phyloP scores from a whole-genome alignment of 306 rosid species.

The Malus fusca region DNA sequence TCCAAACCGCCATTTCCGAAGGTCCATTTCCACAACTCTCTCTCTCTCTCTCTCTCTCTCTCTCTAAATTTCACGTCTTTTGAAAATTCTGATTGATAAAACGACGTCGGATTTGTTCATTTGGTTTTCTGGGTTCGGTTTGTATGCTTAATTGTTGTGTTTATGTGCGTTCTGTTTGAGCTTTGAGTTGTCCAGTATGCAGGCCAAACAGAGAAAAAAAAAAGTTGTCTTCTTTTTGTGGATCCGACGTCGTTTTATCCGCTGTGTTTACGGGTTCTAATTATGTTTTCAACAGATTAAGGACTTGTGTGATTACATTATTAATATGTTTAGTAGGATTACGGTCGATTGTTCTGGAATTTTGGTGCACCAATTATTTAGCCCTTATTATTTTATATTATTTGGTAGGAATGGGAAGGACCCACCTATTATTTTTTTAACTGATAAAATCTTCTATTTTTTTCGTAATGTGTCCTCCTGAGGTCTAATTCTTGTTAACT shows the following conservation, averaged over 20 bases:
- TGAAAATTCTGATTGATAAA: neutral
- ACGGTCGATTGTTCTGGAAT: constrained; percentile 18
- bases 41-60: neutral
- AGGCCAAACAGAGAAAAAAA: neutral
- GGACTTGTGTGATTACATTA: neutral
- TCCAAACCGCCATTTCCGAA: constrained; percentile 86
- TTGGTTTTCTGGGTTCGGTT: neutral
- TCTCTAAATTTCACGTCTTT: neutral
- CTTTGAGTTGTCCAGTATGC: neutral
- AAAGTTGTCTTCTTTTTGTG: neutral
- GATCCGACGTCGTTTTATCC: neutral
- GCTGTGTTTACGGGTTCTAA: neutral
- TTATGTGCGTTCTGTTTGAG: neutral
- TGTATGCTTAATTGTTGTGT: neutral
- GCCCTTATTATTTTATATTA: neutral
- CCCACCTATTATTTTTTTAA: constrained; percentile 15
- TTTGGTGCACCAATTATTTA: constrained; percentile 25
- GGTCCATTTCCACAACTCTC: constrained; percentile 25
- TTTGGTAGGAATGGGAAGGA: neutral
- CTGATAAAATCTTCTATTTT: neutral
- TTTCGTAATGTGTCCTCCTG: too few relatives aligned
- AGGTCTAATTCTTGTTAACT: too few relatives aligned
- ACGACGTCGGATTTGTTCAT: constrained; percentile 1
- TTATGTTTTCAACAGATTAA: neutral
- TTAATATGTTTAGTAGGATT: neutral